A percentile compares a stretch with the other conserved stretches of the same genome.
Conservation (phyloP, 768 basidiomycete genomes). For the Naganishia friedmannii region DNA sequence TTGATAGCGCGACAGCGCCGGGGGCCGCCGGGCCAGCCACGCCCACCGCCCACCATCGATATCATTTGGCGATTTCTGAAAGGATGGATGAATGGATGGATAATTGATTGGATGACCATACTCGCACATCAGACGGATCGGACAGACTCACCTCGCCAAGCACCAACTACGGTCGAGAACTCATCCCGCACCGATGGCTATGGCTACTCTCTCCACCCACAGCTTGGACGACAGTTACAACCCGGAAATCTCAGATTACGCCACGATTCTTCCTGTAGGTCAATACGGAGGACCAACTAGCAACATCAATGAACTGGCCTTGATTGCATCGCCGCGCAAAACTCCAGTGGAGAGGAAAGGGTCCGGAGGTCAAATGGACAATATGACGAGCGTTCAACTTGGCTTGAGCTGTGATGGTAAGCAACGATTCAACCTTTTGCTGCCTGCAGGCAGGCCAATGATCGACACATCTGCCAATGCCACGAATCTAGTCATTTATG, state of each 20-base stretch:
- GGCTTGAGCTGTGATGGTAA: not conserved
- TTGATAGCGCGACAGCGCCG: no score
- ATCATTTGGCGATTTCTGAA: no score
- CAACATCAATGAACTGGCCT: not conserved
- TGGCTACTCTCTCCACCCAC: not conserved
- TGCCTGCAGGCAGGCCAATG: not conserved
- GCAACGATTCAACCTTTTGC: not conserved
- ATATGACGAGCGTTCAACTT: not conserved
- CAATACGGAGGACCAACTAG: not conserved
- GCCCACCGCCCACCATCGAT: no score
- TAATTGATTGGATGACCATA: no score
- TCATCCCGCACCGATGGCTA: no score
- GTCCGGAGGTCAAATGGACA: not conserved
- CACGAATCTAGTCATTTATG: constrained; percentile 25
- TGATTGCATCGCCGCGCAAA: not conserved
- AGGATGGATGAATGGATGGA: no score
- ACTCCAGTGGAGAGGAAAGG: not conserved
- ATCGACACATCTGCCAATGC: not conserved
- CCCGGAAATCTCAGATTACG: no score
- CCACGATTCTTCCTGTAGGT: no score
- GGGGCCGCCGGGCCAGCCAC: no score
- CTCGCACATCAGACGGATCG: no score
- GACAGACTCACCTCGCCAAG: no score
- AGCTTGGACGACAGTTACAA: not conserved
- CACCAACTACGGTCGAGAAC: no score